Base-by-base conservation (phyloP, 768 basidiomycete species). In the Jaapia argillacea region DNA sequence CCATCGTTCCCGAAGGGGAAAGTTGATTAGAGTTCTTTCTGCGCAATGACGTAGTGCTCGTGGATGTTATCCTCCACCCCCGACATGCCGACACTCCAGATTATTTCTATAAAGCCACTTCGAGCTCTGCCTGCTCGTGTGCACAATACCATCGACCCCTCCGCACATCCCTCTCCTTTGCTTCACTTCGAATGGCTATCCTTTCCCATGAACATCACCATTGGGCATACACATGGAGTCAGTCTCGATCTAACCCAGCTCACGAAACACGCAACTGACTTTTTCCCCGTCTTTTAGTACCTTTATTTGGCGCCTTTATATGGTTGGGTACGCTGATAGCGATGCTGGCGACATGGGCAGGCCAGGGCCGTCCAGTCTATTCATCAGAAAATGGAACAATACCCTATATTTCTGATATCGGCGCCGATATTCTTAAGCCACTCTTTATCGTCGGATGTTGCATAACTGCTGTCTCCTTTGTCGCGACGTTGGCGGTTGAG, bases 321-420 rank as follows among this genome's bases (percentile, higher is more conserved):
- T 88, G 85, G 85, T 37, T 40, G 72, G 76, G 65, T 16, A 83
- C 73, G 10, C 64, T 88, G 6, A 70, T 79, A 40, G 70, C 82
- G 1, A 76, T 88, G 75, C 60, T 88, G 24, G 71, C 85, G 43
- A 76, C 75, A 23, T 88, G 83, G 82, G 67, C 79, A 20, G 75
- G 75, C 6, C 65, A 69, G n/a, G 81, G 82, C 16, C 64, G 72
- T 24, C 81, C 77, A 6, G 67, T 66, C 53, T 79, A 80, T 50
- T 66, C 67, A 13, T 71, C 79, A 12, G 67, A 72, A 56, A 69
- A 77, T 27, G 71, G 71, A 18, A 58, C 59, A 1, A 74, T 85
- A 41, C 75, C 77, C n/a, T 85, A 81, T 58, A 85, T 88, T 39
- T 85, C 82, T 33, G 84, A 88, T 52, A 61, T 87, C 26, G 85